Evolutionary conservation across 331 rosid genomes (phyloP).

Genomic region (Cydonia oblonga): DNA sequence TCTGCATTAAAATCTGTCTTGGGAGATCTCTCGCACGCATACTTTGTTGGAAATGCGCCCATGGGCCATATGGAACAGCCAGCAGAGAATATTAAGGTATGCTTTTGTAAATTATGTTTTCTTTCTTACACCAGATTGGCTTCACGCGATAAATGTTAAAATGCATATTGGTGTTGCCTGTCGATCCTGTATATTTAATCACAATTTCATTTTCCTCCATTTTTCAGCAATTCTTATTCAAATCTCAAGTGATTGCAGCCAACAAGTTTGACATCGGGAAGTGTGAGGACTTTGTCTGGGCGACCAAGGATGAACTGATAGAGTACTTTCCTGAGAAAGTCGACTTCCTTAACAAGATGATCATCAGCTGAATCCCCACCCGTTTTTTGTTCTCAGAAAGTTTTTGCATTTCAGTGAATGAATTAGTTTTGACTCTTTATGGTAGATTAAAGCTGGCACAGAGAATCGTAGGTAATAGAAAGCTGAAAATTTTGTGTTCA

Average conservation of each 20-base stretch:
- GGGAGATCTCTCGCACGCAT: slow-evolving; percentile 64
- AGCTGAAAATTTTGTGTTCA: too few species aligned
- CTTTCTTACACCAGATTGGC: not conserved
- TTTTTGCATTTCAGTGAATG: not conserved
- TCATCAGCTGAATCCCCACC: slow-evolving; percentile 31
- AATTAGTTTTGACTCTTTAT: not conserved
- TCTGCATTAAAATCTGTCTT: slow-evolving; percentile 63
- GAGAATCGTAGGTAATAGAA: too few species aligned
- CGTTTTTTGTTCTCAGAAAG: not conserved
- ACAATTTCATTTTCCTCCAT: not conserved
- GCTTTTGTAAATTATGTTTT: not conserved
- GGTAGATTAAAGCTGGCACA: too few species aligned
- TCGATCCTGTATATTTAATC: slow-evolving; percentile 1
- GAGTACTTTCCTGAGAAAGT: slow-evolving; percentile 72
- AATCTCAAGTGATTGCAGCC: slow-evolving; percentile 75
- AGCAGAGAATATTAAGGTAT: too few species aligned
- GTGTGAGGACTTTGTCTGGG: slow-evolving; percentile 79
- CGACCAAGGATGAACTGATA: slow-evolving; percentile 73
- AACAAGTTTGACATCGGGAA: slow-evolving; percentile 40
- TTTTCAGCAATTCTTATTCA: slow-evolving; percentile 67
- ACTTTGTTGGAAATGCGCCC: too few species aligned
- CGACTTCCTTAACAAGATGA: slow-evolving; percentile 65
- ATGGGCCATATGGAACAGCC: too few species aligned
- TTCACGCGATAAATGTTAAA: not conserved
- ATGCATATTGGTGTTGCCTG: not conserved